phyloP scores from a whole-genome alignment of 2,329 filamentous ascomycete genomes.

The Westerdykella ornata region DNA sequence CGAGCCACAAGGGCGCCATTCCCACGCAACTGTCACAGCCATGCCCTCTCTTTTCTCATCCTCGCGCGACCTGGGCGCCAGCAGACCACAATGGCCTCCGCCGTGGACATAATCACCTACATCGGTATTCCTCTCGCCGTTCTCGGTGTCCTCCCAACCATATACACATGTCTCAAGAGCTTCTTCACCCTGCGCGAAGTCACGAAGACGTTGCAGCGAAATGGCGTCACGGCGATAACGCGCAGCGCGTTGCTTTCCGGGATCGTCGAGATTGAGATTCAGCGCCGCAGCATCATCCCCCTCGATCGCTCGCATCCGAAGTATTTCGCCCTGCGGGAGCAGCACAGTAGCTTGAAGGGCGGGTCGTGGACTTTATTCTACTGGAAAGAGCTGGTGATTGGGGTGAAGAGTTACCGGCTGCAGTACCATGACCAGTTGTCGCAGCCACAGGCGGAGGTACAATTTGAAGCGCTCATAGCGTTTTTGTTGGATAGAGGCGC shows the following conservation, averaged over 20 bases:
- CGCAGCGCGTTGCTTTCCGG: conserved; percentile 59
- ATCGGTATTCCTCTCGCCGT: conserved; percentile 50
- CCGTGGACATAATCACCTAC: conserved; percentile 25
- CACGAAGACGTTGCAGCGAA: conserved; percentile 51
- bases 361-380: conserved; percentile 61
- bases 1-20: background rate
- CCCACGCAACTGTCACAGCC: background rate
- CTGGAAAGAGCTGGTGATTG: conserved; percentile 58
- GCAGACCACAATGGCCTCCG: background rate
- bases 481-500: conserved; percentile 53
- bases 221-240: conserved; percentile 53
- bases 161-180: conserved; percentile 59
- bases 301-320: conserved; percentile 51
- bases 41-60: background rate
- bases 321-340: conserved; percentile 53
- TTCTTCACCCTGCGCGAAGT: conserved; percentile 56
- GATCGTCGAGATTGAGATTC: conserved; percentile 60
- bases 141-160: conserved; percentile 56
- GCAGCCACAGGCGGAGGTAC: conserved; percentile 45
- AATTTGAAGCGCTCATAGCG: conserved; percentile 55
- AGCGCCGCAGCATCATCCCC: conserved; percentile 57
- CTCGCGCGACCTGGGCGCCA: background rate
- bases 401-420: conserved; percentile 55
- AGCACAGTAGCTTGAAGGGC: conserved; percentile 51
- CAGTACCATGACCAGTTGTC: conserved; percentile 51